Evolutionary conservation across 1,284 basidiomycete genomes (phyloP).

Genomic region (Cryptococcus deneoformans): DNA sequence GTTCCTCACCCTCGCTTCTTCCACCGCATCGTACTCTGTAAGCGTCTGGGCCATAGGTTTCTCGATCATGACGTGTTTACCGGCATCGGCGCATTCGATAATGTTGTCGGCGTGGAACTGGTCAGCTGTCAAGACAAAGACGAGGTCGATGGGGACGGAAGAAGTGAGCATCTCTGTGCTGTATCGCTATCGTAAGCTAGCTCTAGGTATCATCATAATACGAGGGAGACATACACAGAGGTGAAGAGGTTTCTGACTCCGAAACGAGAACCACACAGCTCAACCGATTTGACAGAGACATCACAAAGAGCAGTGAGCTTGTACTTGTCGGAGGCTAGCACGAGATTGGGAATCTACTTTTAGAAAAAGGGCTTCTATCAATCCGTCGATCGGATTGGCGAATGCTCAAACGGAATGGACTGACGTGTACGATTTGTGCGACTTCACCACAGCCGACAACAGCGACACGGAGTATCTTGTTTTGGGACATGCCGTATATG

Average conservation of each 20-base stretch:
- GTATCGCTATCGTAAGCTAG: not conserved
- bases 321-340: constrained; percentile 17
- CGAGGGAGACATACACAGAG: constrained; percentile 12
- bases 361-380: not conserved
- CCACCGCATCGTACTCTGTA: constrained; percentile 35
- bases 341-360: constrained; percentile 20
- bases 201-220: not conserved
- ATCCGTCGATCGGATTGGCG: not conserved
- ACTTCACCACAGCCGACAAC: constrained; percentile 31
- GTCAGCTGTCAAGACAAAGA: constrained; percentile 22
- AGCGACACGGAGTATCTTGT: constrained; percentile 22
- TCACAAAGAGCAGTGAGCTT: constrained; percentile 24
- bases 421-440: constrained; percentile 24
- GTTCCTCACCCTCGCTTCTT: constrained; percentile 30
- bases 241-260: constrained; percentile 14
- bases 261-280: constrained; percentile 20
- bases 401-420: not conserved
- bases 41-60: constrained; percentile 45
- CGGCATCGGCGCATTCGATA: constrained; percentile 24
- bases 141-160: constrained; percentile 18
- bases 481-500: not conserved
- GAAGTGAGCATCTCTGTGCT: constrained; percentile 21
- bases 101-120: constrained; percentile 21
- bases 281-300: constrained; percentile 19
- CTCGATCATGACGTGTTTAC: constrained; percentile 45